A percentile compares a stretch with the other conserved stretches of the same genome.
These are phyloP conservation scores for Tirmania nivea DNA, from an alignment of 495 filamentous ascomycete species.

Conservation along the genomic window DNA sequence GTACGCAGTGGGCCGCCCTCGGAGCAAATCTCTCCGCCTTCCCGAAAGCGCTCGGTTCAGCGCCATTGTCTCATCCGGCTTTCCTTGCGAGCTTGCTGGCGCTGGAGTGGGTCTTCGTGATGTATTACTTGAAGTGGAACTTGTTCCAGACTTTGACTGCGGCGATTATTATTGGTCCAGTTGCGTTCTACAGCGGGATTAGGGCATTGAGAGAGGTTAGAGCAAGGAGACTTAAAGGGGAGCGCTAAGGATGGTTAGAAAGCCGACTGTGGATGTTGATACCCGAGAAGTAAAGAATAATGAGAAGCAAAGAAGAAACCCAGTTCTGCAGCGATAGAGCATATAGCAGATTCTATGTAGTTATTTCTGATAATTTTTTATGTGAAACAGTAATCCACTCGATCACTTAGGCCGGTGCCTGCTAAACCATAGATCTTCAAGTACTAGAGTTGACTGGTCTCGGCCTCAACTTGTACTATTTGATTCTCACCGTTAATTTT, in stretches of 20 bases:
- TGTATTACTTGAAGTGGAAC: slow-evolving; percentile 88
- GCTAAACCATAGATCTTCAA: too few relatives aligned
- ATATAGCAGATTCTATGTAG: too few relatives aligned
- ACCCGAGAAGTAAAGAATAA: too few relatives aligned
- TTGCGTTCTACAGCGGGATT: slow-evolving; percentile 71
- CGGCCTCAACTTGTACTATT: too few relatives aligned
- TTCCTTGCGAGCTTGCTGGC: slow-evolving; percentile 69
- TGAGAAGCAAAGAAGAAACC: too few relatives aligned
- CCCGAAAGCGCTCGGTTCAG: slow-evolving; percentile 43
- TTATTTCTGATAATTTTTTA: too few relatives aligned
- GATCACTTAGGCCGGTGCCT: too few relatives aligned
- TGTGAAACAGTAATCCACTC: too few relatives aligned
- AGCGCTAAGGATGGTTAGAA: slow-evolving; percentile 29
- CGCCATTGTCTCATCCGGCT: slow-evolving; percentile 53
- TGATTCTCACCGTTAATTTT: too few relatives aligned
- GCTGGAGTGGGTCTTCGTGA: slow-evolving; percentile 79
- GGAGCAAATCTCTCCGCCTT: slow-evolving; percentile 74
- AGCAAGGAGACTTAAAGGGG: slow-evolving; percentile 55
- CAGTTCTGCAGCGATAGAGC: too few relatives aligned
- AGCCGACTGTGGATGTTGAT: too few relatives aligned
- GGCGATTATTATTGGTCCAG: slow-evolving; percentile 38
- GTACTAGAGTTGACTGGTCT: too few relatives aligned
- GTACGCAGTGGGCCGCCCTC: slow-evolving; percentile 45
- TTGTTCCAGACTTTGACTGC: slow-evolving; percentile 75
- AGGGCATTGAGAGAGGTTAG: slow-evolving; percentile 87